phyloP scores from a whole-genome alignment of 129 eudicot species.

The Saposhnikovia divaricata region DNA sequence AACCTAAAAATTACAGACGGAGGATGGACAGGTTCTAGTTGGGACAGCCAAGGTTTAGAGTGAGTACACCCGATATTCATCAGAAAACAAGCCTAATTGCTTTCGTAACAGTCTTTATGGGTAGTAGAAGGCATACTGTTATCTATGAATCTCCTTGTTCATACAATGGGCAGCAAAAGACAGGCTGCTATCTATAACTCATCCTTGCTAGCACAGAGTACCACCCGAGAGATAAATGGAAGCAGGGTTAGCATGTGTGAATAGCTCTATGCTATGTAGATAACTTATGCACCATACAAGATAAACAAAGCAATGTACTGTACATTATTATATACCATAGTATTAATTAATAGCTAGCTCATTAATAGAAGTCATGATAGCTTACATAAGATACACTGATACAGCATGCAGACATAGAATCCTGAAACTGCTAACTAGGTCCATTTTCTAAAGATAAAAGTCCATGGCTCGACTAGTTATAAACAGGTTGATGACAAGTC shows the following conservation, averaged over 20 bases:
- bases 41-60: not conserved
- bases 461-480: no score
- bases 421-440: not conserved
- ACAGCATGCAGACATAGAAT: not conserved
- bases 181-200: not conserved
- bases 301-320: not conserved
- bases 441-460: no score
- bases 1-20: not conserved
- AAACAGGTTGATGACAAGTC: no score
- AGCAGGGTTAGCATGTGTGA: not conserved
- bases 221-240: not conserved
- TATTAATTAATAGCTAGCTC: not conserved
- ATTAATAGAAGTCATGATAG: not conserved
- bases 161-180: not conserved
- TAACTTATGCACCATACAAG: not conserved
- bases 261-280: not conserved
- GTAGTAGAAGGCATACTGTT: not conserved
- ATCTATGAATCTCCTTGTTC: not conserved
- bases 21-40: not conserved
- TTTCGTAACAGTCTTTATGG: not conserved
- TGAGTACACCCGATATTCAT: not conserved
- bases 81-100: not conserved
- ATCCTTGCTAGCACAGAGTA: not conserved
- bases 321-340: not conserved
- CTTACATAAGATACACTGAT: not conserved